phyloP scores from a whole-genome alignment of 2,329 filamentous ascomycete genomes.

The Colletotrichum salicis region DNA sequence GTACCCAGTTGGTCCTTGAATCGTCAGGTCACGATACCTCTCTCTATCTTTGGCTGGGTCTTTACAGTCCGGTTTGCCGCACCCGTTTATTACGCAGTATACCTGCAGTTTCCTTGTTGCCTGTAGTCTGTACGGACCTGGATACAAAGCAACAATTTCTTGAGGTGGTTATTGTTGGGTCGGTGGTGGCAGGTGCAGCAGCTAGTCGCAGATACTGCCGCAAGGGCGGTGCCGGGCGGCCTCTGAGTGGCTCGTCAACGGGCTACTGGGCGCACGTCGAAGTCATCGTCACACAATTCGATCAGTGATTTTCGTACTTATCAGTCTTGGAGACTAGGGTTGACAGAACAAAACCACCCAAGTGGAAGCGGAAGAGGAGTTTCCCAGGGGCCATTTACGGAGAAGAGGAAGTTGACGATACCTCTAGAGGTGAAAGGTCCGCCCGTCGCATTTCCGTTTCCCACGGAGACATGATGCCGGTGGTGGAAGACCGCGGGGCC shows the following conservation, averaged over 20 bases:
- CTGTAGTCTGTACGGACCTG: neutral
- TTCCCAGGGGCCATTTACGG: constrained; percentile 4
- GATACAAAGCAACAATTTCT: no score
- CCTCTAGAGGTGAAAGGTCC: constrained; percentile 33
- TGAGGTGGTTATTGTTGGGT: neutral
- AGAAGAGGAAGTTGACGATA: constrained; percentile 32
- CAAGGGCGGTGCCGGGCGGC: constrained; percentile 23
- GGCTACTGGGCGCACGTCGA: constrained; percentile 18
- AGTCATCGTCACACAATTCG: constrained; percentile 28
- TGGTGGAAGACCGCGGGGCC: constrained; percentile 10
- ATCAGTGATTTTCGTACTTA: constrained; percentile 20
- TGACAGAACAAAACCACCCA: constrained; percentile 35
- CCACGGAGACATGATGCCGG: constrained; percentile 22
- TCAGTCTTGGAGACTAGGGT: constrained; percentile 31
- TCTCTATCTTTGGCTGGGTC: neutral
- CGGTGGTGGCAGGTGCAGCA: neutral
- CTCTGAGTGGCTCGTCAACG: constrained; percentile 14
- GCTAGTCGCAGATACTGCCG: constrained; percentile 14
- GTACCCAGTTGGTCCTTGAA: neutral
- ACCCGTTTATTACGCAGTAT: neutral
- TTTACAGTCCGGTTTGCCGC: neutral
- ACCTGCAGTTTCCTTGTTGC: neutral
- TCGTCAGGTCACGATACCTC: neutral
- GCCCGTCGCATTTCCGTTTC: constrained; percentile 32
- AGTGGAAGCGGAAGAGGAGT: constrained; percentile 33